Evolutionary conservation across 768 basidiomycete species (phyloP).

Genomic region (Boletus sp.): DNA sequence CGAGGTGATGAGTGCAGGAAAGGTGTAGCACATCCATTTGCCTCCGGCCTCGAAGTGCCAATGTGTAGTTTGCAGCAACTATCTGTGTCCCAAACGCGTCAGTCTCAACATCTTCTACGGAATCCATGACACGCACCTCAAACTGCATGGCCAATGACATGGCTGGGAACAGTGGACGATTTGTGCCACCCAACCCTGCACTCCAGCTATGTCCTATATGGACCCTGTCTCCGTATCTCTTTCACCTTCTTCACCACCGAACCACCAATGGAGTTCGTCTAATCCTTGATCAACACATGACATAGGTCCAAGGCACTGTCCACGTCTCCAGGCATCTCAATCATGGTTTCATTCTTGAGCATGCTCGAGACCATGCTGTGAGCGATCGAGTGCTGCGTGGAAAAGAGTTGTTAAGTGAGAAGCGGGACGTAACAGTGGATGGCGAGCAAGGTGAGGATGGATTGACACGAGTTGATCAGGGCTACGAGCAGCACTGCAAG

Average conservation of each 20-base stretch:
- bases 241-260: conserved; percentile 31
- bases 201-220: conserved; percentile 90
- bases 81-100: background rate
- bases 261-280: conserved; percentile 52
- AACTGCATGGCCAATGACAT: conserved; percentile 88
- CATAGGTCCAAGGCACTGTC: conserved; percentile 90
- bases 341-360: conserved; percentile 93
- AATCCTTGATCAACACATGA: conserved; percentile 89
- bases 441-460: conserved; percentile 94
- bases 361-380: conserved; percentile 94
- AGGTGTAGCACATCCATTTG: conserved; percentile 94
- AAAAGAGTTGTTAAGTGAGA: conserved; percentile 84
- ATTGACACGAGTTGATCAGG: conserved; percentile 95
- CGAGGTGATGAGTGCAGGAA: conserved; percentile 93
- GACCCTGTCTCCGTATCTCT: conserved; percentile 55
- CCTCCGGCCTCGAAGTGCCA: conserved; percentile 89
- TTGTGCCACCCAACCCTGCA: conserved; percentile 97
- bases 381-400: conserved; percentile 86
- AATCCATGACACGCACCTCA: conserved; percentile 56
- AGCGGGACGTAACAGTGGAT: conserved; percentile 89
- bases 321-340: conserved; percentile 93
- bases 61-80: conserved; percentile 91
- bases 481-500: conserved; percentile 88
- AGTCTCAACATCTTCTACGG: background rate
- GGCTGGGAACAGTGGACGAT: conserved; percentile 93